phyloP scores from a whole-genome alignment of 1,284 basidiomycete genomes.

The Amylostereum areolatum region DNA sequence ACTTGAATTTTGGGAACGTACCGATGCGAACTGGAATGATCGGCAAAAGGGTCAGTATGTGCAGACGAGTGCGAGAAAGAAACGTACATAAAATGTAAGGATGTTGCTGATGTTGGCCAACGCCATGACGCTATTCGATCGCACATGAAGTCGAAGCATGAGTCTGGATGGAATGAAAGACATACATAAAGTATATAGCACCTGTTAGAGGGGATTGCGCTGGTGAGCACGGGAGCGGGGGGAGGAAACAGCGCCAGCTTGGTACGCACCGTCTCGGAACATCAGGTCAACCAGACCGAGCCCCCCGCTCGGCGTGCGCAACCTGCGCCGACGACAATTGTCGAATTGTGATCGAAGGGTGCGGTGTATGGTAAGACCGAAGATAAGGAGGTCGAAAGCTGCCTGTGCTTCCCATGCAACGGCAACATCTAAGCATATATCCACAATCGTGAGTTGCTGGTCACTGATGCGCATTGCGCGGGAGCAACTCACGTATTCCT shows the following conservation, averaged over 20 bases:
- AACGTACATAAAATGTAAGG: slow-evolving; percentile 27
- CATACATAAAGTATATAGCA: slow-evolving; percentile 26
- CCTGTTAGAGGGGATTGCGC: too few species aligned
- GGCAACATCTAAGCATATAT: slow-evolving; percentile 17
- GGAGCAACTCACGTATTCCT: slow-evolving; percentile 5
- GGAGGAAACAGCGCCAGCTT: neutral
- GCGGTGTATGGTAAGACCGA: slow-evolving; percentile 22
- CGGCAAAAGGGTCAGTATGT: too few species aligned
- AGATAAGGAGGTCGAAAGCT: slow-evolving; percentile 21
- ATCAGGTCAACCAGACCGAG: slow-evolving; percentile 19
- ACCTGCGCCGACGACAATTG: slow-evolving; percentile 3
- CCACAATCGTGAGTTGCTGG: neutral
- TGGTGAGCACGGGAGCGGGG: too few species aligned
- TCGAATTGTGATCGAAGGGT: slow-evolving; percentile 14
- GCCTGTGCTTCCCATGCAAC: slow-evolving; percentile 25
- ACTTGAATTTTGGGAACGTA: too few species aligned
- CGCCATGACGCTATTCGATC: slow-evolving; percentile 24
- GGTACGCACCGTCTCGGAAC: slow-evolving; percentile 20
- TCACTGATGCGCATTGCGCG: neutral
- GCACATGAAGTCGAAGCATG: neutral
- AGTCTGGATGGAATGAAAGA: neutral
- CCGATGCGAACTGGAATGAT: too few species aligned
- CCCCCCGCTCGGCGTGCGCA: slow-evolving; percentile 7
- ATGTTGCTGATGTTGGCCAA: slow-evolving; percentile 22
- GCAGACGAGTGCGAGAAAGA: neutral